phyloP scores from a whole-genome alignment of 441 rosid genomes.

The Capsella rubella region DNA sequence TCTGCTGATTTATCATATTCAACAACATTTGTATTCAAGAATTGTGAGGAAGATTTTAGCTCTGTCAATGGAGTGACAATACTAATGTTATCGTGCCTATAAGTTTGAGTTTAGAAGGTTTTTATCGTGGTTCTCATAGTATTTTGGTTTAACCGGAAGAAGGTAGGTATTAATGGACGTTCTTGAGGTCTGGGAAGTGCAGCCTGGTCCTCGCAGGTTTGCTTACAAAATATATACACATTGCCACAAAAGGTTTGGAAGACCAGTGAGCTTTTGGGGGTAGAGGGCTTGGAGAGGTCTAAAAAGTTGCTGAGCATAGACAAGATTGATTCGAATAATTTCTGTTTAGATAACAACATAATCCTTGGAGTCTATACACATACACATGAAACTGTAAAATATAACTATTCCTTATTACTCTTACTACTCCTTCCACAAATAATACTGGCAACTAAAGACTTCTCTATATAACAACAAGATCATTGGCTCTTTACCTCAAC shows the following conservation, averaged over 20 bases:
- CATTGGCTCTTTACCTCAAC: slow-evolving; percentile 26
- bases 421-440: slow-evolving; percentile 29
- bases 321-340: not conserved
- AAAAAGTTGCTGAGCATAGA: not conserved
- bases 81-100: not conserved
- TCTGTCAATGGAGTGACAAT: too few species aligned
- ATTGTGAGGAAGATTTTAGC: not conserved
- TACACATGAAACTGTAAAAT: slow-evolving; percentile 24
- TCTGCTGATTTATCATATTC: not conserved
- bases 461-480: slow-evolving; percentile 34
- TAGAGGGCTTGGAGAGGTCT: not conserved
- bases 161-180: not conserved
- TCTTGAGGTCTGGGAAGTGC: not conserved
- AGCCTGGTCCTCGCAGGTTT: not conserved
- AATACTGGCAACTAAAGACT: slow-evolving; percentile 34
- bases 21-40: not conserved
- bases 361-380: slow-evolving; percentile 35
- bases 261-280: not conserved
- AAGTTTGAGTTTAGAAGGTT: not conserved
- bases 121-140: not conserved
- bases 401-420: slow-evolving; percentile 15
- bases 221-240: not conserved
- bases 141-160: not conserved
- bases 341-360: slow-evolving; percentile 20
- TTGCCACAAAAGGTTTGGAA: not conserved